Evolutionary conservation across 345 rosid species (phyloP).

Genomic region (Syzygium aqueum): DNA sequence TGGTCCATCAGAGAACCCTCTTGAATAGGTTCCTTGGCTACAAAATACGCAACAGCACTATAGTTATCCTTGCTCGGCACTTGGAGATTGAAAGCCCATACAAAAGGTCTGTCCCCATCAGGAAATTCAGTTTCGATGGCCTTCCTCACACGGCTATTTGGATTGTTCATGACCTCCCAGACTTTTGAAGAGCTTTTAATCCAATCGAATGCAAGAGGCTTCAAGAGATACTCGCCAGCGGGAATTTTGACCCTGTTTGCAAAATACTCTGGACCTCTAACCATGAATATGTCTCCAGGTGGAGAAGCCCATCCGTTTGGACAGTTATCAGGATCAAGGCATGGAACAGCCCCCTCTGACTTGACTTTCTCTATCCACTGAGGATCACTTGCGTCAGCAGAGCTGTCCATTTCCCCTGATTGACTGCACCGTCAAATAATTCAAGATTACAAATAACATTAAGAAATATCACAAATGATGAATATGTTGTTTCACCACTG

Average conservation of each 20-base stretch:
- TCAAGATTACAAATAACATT: background rate
- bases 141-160: conserved; percentile 53
- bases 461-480: background rate
- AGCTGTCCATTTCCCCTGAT: conserved; percentile 29
- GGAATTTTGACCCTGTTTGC: conserved; percentile 66
- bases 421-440: background rate
- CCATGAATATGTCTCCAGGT: conserved; percentile 61
- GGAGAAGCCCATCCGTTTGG: conserved; percentile 86
- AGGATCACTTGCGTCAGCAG: conserved; percentile 24
- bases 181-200: conserved; percentile 58
- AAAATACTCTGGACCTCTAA: conserved; percentile 82
- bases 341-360: conserved; percentile 73
- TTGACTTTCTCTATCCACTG: conserved; percentile 67
- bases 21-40: conserved; percentile 38
- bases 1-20: conserved; percentile 67
- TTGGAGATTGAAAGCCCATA: conserved; percentile 96
- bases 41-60: conserved; percentile 87
- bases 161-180: conserved; percentile 44
- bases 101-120: conserved; percentile 54
- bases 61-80: conserved; percentile 85
- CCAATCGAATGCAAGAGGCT: conserved; percentile 92
- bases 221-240: conserved; percentile 61
- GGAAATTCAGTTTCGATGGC: conserved; percentile 48
- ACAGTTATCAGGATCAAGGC: conserved; percentile 55
- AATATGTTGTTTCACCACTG: background rate